These are phyloP conservation scores for Sporothrix globosa DNA, from an alignment of 2,329 filamentous ascomycete genomes.

Conservation along the genomic window DNA sequence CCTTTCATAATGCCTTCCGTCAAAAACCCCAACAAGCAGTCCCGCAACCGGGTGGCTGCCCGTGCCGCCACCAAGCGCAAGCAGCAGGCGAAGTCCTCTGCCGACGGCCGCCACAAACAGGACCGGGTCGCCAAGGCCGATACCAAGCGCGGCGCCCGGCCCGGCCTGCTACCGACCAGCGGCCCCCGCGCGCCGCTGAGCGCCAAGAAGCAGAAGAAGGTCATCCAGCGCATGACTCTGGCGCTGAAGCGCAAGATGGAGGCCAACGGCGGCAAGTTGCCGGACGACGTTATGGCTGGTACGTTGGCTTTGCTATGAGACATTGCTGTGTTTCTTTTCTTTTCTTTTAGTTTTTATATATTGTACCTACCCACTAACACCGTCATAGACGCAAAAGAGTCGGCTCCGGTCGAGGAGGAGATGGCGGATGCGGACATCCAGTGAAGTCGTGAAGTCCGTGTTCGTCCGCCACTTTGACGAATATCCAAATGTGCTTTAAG, in stretches of 20 bases:
- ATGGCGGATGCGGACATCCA: conserved; percentile 21
- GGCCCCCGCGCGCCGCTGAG: conserved; percentile 57
- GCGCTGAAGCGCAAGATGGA: conserved; percentile 58
- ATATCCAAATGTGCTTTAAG: background rate
- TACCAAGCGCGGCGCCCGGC: conserved; percentile 53
- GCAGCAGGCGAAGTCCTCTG: conserved; percentile 48
- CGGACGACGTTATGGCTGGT: conserved; percentile 42
- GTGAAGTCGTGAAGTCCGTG: background rate
- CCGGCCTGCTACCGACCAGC: conserved; percentile 59
- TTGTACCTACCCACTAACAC: background rate
- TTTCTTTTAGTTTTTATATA: background rate
- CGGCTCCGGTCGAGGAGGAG: conserved; percentile 12
- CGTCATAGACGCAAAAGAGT: background rate
- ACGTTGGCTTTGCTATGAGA: background rate
- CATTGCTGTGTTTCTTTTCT: background rate
- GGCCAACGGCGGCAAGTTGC: conserved; percentile 45
- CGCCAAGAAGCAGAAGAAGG: conserved; percentile 59
- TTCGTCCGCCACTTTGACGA: background rate
- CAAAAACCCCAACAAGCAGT: conserved; percentile 61
- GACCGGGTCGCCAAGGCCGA: conserved; percentile 44
- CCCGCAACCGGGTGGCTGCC: conserved; percentile 56
- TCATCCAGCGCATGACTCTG: conserved; percentile 58
- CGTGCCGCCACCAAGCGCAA: conserved; percentile 52
- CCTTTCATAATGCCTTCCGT: conserved; percentile 54
- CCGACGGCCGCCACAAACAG: conserved; percentile 38